Conservation (phyloP, 2,329 filamentous ascomycete species). For the Epichloe scottii region DNA sequence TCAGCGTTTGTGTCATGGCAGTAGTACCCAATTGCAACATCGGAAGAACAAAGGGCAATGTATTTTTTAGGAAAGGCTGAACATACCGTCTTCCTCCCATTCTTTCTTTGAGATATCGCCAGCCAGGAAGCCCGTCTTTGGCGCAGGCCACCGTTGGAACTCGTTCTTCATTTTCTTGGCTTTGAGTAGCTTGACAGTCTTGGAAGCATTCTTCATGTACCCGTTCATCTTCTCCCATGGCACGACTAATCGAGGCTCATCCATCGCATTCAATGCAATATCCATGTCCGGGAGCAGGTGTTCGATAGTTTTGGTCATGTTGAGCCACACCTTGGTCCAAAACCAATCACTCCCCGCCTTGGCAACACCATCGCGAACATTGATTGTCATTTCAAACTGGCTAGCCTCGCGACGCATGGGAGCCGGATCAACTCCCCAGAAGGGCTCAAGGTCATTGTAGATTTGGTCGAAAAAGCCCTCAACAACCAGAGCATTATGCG, state of each 20-base stretch:
- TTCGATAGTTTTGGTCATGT: conserved; percentile 40
- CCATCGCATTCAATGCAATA: conserved; percentile 53
- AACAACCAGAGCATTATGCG: conserved; percentile 40
- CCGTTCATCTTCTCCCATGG: conserved; percentile 48
- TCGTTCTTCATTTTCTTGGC: conserved; percentile 30
- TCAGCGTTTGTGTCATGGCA: neutral
- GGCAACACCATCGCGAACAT: conserved; percentile 39
- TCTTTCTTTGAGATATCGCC: conserved; percentile 26
- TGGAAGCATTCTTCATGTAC: conserved; percentile 39
- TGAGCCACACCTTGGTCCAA: conserved; percentile 44
- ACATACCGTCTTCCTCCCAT: conserved; percentile 40
- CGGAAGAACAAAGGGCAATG: no score
- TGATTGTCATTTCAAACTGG: conserved; percentile 50
- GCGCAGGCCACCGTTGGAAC: conserved; percentile 30
- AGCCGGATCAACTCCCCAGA: conserved; percentile 39
- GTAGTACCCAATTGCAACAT: no score
- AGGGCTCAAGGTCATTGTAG: conserved; percentile 46
- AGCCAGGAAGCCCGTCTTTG: conserved; percentile 22
- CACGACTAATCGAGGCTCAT: conserved; percentile 52
- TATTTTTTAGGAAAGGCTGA: neutral
- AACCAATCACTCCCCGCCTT: conserved; percentile 41
- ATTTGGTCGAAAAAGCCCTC: conserved; percentile 55
- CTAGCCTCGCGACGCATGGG: conserved; percentile 37
- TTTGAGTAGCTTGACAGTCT: conserved; percentile 30
- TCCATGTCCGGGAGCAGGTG: conserved; percentile 53